Evolutionary conservation across 2,329 filamentous ascomycete genomes (phyloP), one percentile per base, ranked within the genome.

Genomic region (Penicillium sp.): DNA sequence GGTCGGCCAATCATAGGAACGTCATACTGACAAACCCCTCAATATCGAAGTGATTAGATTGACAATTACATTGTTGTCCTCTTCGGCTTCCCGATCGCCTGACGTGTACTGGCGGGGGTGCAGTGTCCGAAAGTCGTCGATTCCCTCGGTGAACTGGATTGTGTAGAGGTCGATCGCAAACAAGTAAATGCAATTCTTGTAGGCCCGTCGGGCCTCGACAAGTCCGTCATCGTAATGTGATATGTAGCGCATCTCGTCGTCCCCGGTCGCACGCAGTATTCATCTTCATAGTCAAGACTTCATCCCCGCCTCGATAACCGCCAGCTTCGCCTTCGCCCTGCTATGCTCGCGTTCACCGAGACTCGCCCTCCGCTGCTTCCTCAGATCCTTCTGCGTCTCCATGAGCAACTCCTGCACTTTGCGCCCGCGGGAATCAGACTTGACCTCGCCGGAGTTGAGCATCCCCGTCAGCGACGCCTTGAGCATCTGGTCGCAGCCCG

Each of bases 401-500:
- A 88, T 83, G 29, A 88, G 76, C 15, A 85, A 78, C 21, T 82
- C 80, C 72, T 88, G 86, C 38, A 88, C 84, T 63, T 81, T 85
- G 52, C 86, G 84, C 70, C 86, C 83, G 1, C 79, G 76, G 30
- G 76, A 74, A 63, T 87, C 83, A 50, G 72, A 75, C 47, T 85
- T 83, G 17, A 86, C 84, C 44, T 81, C 76, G 26, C 85, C 82
- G 74, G 84, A 87, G 75, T 88, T 88, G 68, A 88, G 81, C 15
- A 88, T 81, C 72, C 87, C 85, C 6, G 85, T 88, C 67, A 88
- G 71, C 2, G 85, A 83, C 35, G 85, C 81, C 77, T 88, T 88
- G 77, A 88, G 60, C 61, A 64, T 62, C 19, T 66, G 52, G n/a
- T 67, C 66, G 44, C 63, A 62, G 21, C 56, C 61, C 15, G 31